Percentiles rank a stretch among this genome's conserved stretches.
These are phyloP conservation scores for Fusarium abutilonis DNA, from an alignment of 2,329 filamentous ascomycete genomes.

Conservation along the genomic window DNA sequence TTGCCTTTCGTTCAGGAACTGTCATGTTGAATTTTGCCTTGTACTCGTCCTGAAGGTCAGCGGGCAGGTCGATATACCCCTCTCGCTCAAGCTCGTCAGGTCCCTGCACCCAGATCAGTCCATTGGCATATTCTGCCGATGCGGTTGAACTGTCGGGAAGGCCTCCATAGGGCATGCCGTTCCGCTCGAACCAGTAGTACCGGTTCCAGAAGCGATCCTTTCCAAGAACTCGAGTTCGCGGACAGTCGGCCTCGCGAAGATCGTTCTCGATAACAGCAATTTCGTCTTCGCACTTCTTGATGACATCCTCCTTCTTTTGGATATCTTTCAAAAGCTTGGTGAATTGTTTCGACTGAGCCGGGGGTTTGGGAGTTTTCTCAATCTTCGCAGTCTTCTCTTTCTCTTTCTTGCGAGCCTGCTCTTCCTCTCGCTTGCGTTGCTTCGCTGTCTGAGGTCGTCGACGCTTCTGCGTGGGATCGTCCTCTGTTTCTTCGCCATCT, in stretches of 20 bases:
- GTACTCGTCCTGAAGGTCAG: conserved; percentile 79
- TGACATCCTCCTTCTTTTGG: conserved; percentile 81
- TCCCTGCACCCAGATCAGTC: conserved; percentile 94
- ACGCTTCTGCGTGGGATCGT: conserved; percentile 66
- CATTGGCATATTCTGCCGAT: conserved; percentile 88
- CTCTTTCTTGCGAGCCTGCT: conserved; percentile 69
- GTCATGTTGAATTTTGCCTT: conserved; percentile 81
- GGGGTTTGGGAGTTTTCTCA: conserved; percentile 67
- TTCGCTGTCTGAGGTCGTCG: conserved; percentile 70
- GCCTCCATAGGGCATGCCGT: conserved; percentile 95
- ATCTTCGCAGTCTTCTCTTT: conserved; percentile 73
- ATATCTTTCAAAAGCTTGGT: conserved; percentile 89
- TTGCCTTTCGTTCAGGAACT: conserved; percentile 82
- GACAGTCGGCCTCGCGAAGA: conserved; percentile 91
- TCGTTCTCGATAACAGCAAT: conserved; percentile 90
- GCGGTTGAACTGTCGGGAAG: conserved; percentile 89
- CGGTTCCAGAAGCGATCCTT: conserved; percentile 98
- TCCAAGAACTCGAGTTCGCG: conserved; percentile 86
- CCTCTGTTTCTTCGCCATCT: conserved; percentile 77
- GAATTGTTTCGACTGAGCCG: conserved; percentile 87
- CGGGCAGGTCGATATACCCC: conserved; percentile 82
- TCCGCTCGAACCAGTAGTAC: conserved; percentile 99
- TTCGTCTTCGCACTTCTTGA: conserved; percentile 84
- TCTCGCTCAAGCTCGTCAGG: conserved; percentile 87
- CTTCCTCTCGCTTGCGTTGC: conserved; percentile 80